Conservation (phyloP, 352 stramenopile genomes). For the Phytophthora cactorum region DNA sequence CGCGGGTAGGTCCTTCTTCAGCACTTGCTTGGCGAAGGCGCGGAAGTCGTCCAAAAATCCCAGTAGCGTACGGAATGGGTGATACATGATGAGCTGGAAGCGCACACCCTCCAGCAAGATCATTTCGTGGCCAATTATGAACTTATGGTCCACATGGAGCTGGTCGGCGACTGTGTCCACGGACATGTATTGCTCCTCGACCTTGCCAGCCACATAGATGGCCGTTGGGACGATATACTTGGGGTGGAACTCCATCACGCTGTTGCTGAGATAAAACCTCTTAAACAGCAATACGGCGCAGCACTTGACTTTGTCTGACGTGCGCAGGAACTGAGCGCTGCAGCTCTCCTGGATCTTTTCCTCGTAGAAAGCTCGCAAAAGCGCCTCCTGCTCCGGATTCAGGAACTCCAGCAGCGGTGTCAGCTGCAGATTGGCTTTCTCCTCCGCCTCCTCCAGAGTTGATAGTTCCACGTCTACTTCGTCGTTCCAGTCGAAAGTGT, state of each 20-base stretch:
- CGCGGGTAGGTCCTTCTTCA: conserved; percentile 63
- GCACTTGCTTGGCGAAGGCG: conserved; percentile 64
- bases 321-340: conserved; percentile 81
- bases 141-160: conserved; percentile 84
- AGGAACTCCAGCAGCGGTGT: conserved; percentile 68
- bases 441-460: conserved; percentile 51
- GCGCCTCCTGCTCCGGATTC: conserved; percentile 60
- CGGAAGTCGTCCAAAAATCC: conserved; percentile 89
- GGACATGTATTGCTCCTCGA: conserved; percentile 92
- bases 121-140: conserved; percentile 91
- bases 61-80: conserved; percentile 81
- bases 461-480: conserved; percentile 57
- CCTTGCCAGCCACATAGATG: conserved; percentile 90
- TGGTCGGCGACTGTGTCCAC: conserved; percentile 86
- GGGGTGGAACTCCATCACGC: conserved; percentile 89
- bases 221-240: conserved; percentile 85
- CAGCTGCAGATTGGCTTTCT: conserved; percentile 57
- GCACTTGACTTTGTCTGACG: conserved; percentile 89
- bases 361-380: conserved; percentile 80
- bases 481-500: conserved; percentile 84
- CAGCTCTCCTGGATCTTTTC: conserved; percentile 86
- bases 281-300: conserved; percentile 89
- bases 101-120: conserved; percentile 84
- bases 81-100: conserved; percentile 92
- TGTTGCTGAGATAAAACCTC: conserved; percentile 91